phyloP scores from a whole-genome alignment of 169 alveolate genomes.

The Toxoplasma gondii region DNA sequence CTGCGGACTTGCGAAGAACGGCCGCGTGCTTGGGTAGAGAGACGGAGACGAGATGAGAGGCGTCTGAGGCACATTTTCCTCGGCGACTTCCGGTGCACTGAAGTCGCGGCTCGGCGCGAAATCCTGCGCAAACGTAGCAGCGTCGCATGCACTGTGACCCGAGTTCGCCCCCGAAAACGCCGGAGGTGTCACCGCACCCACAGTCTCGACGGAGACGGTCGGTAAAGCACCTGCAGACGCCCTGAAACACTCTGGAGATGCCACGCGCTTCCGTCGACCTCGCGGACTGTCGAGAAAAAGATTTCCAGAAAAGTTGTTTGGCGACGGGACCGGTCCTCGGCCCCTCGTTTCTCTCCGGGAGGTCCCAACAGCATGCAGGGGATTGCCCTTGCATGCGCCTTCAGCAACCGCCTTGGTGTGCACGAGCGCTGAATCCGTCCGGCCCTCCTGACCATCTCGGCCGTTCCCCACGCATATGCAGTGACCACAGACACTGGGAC shows the following conservation, averaged over 20 bases:
- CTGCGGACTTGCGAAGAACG: not conserved
- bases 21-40: not conserved
- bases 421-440: too few relatives aligned
- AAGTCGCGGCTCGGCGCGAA: not conserved
- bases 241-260: not conserved
- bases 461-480: too few relatives aligned
- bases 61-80: not conserved
- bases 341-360: too few relatives aligned
- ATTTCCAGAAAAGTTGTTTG: not conserved
- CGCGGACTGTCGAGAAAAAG: not conserved
- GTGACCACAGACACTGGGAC: too few relatives aligned
- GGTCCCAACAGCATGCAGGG: too few relatives aligned
- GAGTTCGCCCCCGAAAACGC: not conserved
- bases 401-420: too few relatives aligned
- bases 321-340: too few relatives aligned
- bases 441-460: too few relatives aligned
- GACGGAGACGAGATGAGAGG: slow-evolving; percentile 5
- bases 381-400: too few relatives aligned
- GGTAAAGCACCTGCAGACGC: not conserved
- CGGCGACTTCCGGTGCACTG: slow-evolving; percentile 1
- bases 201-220: not conserved
- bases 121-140: not conserved
- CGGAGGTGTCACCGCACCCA: not conserved
- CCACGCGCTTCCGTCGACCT: slow-evolving; percentile 8
- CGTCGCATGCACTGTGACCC: not conserved